These are phyloP conservation scores for Spencermartinsiella europaea DNA, from an alignment of 805 yeast species.

Conservation along the genomic window DNA sequence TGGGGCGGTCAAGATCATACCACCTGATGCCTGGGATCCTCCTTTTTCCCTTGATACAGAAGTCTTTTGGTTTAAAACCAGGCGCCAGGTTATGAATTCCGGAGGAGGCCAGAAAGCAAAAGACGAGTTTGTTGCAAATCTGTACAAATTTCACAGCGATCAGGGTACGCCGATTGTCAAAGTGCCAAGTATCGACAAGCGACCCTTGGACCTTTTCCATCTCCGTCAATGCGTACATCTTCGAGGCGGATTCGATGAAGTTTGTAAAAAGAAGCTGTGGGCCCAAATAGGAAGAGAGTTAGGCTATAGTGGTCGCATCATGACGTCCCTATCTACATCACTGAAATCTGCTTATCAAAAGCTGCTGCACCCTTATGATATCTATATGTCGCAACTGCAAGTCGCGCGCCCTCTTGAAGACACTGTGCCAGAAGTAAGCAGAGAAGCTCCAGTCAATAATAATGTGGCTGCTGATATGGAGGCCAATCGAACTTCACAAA, in stretches of 20 bases:
- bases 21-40: slow-evolving; percentile 45
- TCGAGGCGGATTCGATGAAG: slow-evolving; percentile 62
- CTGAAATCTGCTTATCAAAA: slow-evolving; percentile 55
- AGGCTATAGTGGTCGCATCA: slow-evolving; percentile 67
- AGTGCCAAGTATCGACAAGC: slow-evolving; percentile 62
- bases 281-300: slow-evolving; percentile 77
- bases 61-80: slow-evolving; percentile 44
- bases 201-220: slow-evolving; percentile 59
- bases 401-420: slow-evolving; percentile 6
- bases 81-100: slow-evolving; percentile 44
- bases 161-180: slow-evolving; percentile 33
- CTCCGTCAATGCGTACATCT: slow-evolving; percentile 52
- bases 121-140: slow-evolving; percentile 43
- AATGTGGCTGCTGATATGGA: background rate
- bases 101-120: slow-evolving; percentile 40
- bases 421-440: too few species aligned
- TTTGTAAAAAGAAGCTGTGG: slow-evolving; percentile 68
- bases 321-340: slow-evolving; percentile 66
- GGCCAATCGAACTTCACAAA: background rate
- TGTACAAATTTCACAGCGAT: slow-evolving; percentile 40
- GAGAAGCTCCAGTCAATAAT: background rate
- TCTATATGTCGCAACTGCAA: slow-evolving; percentile 14
- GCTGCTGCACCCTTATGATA: slow-evolving; percentile 31
- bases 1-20: slow-evolving; percentile 67
- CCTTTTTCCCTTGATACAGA: slow-evolving; percentile 39